Base-by-base conservation (phyloP, 78 protist genomes). In the Speleostelium caveatum region DNA sequence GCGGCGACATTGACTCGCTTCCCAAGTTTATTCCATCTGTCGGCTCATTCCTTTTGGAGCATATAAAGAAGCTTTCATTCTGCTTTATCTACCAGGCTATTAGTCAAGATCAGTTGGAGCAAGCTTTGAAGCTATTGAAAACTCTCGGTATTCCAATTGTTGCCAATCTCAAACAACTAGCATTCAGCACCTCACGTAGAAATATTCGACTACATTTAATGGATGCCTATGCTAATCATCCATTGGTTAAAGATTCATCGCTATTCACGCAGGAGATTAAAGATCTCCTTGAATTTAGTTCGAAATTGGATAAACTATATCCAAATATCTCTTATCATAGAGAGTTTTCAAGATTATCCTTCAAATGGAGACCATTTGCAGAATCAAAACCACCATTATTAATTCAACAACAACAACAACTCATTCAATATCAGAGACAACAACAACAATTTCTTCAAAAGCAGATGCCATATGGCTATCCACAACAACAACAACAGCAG, bases 1-100 rank as follows among this genome's bases (percentile, higher is more conserved):
- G 19, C 0, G 19, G 21, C 3, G n/a, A 36, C 36, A 42, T 39
- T 60, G 33, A 36, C 0, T 39, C 42, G 30, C 74, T 77, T 22
- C 75, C 75, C 21, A 79, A 79, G 62, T 66, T 79, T 16, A 79
- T 79, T 17, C 74, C 89, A n/a, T 17, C 42, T 8, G 45, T 2
- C 16, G 89, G 89, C 16, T 61, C 89, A 8, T 83, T 83, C 51
- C 67, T 79, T 7, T 58, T 83, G 7, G 76, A 14, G 3, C 71
- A 83, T 30, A 39, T 83, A 32, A 32, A 60, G 59, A 49, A 69
- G 73, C 67, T 83, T 1, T 73, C 72, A 53, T 73, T 61, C 7
- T 83, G 91, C 45, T 71, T 83, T 8, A 58, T 83, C n/a, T 83
- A 69, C 30, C 91, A 83, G 45, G 72, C 91, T 1, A n/a, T 83